Conservation (phyloP, 352 stramenopile genomes). For the Sclerospora graminicola region DNA sequence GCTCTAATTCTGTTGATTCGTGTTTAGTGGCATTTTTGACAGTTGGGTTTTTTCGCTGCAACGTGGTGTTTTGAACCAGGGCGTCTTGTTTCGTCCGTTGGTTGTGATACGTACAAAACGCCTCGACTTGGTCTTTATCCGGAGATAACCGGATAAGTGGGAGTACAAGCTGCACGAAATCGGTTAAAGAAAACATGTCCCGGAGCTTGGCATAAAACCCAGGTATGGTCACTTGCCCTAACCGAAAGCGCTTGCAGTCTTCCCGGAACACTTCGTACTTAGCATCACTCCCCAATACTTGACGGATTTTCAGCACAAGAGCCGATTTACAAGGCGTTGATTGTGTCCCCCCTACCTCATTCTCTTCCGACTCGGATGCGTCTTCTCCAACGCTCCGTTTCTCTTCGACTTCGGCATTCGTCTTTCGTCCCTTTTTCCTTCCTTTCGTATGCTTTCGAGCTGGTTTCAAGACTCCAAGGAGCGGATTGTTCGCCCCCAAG, state of each 20-base stretch:
- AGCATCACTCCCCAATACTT: constrained; percentile 61
- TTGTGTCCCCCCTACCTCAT: constrained; percentile 15
- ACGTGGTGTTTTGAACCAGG: constrained; percentile 27
- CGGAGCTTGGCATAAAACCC: constrained; percentile 69
- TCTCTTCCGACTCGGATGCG: constrained; percentile 16
- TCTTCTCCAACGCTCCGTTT: constrained; percentile 20
- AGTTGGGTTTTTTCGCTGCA: constrained; percentile 22
- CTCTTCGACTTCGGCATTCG: constrained; percentile 34
- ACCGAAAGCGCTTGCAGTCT: constrained; percentile 59
- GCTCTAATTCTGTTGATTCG: constrained; percentile 15
- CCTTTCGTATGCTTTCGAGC: constrained; percentile 63
- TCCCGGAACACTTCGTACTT: constrained; percentile 82
- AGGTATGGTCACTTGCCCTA: constrained; percentile 41
- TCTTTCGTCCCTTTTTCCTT: constrained; percentile 26
- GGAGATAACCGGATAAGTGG: constrained; percentile 66
- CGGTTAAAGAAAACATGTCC: constrained; percentile 38
- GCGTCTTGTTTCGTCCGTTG: constrained; percentile 30
- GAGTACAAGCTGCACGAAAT: constrained; percentile 73
- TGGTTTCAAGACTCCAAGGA: constrained; percentile 72
- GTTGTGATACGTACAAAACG: constrained; percentile 55
- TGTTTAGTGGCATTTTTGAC: constrained; percentile 28
- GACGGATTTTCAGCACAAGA: constrained; percentile 67
- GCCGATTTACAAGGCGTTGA: constrained; percentile 53
- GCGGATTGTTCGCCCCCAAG: constrained; percentile 69
- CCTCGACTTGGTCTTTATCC: constrained; percentile 49